A percentile compares a stretch with the other conserved stretches of the same genome.
Evolutionary conservation across 345 rosid species (phyloP).

Genomic region (Bruguiera sexangula): DNA sequence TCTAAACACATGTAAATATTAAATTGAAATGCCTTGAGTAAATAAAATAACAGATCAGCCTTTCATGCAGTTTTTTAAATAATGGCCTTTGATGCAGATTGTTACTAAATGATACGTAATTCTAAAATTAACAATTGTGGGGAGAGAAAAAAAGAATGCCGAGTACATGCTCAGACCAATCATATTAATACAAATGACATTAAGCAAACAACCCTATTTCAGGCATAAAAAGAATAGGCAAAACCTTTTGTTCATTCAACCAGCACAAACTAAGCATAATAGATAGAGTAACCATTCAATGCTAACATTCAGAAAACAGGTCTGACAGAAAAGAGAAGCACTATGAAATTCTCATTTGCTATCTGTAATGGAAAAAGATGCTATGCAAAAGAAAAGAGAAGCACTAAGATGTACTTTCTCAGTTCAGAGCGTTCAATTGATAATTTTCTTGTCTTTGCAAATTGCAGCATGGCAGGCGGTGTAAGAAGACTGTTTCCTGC

Average conservation of each 20-base stretch:
- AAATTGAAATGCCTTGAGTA: too few species aligned
- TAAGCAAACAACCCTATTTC: not conserved
- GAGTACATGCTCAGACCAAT: not conserved
- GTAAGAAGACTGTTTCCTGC: constrained; percentile 60
- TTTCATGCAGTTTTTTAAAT: too few species aligned
- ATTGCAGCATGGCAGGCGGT: constrained; percentile 69
- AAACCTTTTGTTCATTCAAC: not conserved
- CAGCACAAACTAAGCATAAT: not conserved
- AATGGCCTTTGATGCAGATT: too few species aligned
- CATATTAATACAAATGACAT: not conserved
- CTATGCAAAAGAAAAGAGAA: constrained; percentile 4
- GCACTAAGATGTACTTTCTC: constrained; percentile 57
- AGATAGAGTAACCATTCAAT: not conserved
- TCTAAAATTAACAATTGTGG: too few species aligned
- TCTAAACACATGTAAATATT: not conserved
- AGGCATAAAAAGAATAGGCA: not conserved
- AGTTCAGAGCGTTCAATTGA: constrained; percentile 81
- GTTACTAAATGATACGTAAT: too few species aligned
- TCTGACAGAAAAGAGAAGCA: not conserved
- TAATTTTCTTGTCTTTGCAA: constrained; percentile 91
- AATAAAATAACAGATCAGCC: too few species aligned
- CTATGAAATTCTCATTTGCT: not conserved
- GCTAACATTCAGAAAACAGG: not conserved
- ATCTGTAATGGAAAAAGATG: not conserved
- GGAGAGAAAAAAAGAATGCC: not conserved